Evolutionary conservation across 2,329 filamentous ascomycete species (phyloP), one percentile per base, ranked within the genome.

Genomic region (Keithomyces neogunnii): DNA sequence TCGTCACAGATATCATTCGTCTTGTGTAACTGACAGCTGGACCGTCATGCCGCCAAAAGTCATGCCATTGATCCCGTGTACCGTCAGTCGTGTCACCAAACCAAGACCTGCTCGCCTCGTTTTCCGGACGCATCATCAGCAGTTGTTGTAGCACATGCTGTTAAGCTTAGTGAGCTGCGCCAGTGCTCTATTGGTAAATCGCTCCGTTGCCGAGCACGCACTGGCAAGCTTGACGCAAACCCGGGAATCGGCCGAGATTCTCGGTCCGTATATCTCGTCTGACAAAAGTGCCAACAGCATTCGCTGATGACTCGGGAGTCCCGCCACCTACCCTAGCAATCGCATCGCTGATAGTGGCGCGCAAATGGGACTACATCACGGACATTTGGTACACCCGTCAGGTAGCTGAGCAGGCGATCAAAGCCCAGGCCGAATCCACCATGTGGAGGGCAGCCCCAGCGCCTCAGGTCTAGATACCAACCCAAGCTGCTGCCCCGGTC

Each of bases 351-450:
- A 63, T 75, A 74, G 74, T 81, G 91, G 60, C 91, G 81, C 46
- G 91, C 91, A 64, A 96, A 96, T 31, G 88, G 81, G 51, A 95
- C 87, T 29, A 90, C 81, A 67, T 96, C 91, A 63, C 89, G 81
- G 61, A 96, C 81, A 60, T 88, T 95, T 57, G 81, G 78, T 39
- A 92, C 82, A 8, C 90, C 90, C 33, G 86, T 81, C 51, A 96
- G 74, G 70, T 95, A 96, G 63, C 86, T 85, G 59, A 96, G 69
- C 56, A 96, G 77, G 51, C 91, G 81, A 73, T 96, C 91, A 64
- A 95, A 95, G 7, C 91, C 91, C 51, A 96, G 68, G 3, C 91
- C 91, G 64, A 95, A 96, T 1, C 91, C 91, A 42, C 91, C 91
- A 62, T 96, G 91, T 36, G 89, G 89, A 51, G 89, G 88, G 59